A percentile compares a stretch with the other conserved stretches of the same genome.
phyloP scores from a whole-genome alignment of 1,284 basidiomycete genomes.

The Wolfiporia cocos region DNA sequence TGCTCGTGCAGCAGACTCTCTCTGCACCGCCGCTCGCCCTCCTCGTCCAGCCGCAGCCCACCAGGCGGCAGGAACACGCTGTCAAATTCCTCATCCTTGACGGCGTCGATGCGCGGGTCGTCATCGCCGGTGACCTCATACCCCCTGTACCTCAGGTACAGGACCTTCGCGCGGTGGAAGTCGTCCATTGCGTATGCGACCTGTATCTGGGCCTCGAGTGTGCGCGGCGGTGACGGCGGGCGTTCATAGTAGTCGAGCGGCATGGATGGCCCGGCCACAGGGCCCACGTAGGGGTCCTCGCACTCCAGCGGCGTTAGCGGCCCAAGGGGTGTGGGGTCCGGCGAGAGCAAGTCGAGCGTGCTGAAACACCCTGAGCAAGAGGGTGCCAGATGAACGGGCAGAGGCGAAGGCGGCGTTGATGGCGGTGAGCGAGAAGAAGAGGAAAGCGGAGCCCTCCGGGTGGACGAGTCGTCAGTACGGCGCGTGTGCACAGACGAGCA shows the following conservation, averaged over 20 bases:
- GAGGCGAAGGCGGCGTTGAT: conserved; percentile 9
- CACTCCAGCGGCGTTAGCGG: conserved; percentile 24
- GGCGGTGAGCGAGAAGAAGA: conserved; percentile 18
- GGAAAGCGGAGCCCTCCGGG: conserved; percentile 13
- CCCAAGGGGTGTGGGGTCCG: conserved; percentile 17
- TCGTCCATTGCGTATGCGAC: conserved; percentile 60
- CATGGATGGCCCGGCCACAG: conserved; percentile 5
- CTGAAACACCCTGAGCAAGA: conserved; percentile 17
- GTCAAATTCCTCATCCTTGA: conserved; percentile 62
- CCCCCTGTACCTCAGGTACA: conserved; percentile 54
- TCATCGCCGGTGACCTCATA: conserved; percentile 50
- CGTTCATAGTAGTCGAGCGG: conserved; percentile 32
- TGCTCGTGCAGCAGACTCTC: conserved; percentile 26
- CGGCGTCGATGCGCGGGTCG: conserved; percentile 56
- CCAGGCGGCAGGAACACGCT: conserved; percentile 52
- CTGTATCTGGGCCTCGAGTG: conserved; percentile 58
- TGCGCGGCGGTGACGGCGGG: conserved; percentile 40
- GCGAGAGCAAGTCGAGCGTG: conserved; percentile 26
- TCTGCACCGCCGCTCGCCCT: conserved; percentile 28
- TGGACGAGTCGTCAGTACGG: conserved; percentile 6
- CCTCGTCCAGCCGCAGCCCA: conserved; percentile 42
- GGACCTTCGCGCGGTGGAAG: conserved; percentile 56
- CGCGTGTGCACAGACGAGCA: conserved; percentile 3
- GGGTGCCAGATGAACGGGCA: conserved; percentile 16
- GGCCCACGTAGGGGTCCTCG: conserved; percentile 6